Base-by-base conservation (phyloP, 305 asterid genomes). In the Galium porrigens region DNA sequence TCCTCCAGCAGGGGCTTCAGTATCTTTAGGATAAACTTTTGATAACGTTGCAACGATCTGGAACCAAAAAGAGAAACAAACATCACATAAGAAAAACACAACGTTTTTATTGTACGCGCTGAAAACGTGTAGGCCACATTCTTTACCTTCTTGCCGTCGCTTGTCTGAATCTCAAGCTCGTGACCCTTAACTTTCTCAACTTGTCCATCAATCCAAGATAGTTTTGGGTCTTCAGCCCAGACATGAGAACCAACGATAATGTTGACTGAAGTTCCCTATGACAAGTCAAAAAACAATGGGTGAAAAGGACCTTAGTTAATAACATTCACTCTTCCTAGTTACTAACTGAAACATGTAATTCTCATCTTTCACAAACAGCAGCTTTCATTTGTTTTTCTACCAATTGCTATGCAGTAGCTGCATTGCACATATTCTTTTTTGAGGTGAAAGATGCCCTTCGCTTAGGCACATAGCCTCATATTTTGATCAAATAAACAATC, bases 1-100 rank as follows among this genome's bases (percentile, higher is more conserved):
- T 74, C 99, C 99, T 54, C 90, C 99, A 63, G 95, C 83, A 71
- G 95, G 94, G 71, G 97, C 95, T 83, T 92, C 99, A 77, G 78
- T 79, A 68, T 92, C 99, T 81, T 87, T 89, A 27, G 99, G 99
- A 77, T 85, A 85, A 71, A 92, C 68, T 73, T 77, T 81, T 10
- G 96, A 84, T 71, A 92, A 82, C 85, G 87, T 87, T 69, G 80
- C 72, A 74, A 75, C 81, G 73, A 83, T 80, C 99, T 92, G 88
- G 71, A 67, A 42, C 46, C 73, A 22, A 4, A 22, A 33, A 30
- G 17, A 6, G 18, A 20, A 44, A n/a, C 17, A 51, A 22, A 61
- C 61, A 49, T 58, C 63, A 58, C 25, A 34, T 2, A 30, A 34
- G 17, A 58, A 58, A 27, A 33, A 32, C 9, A 4, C 4, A n/a